A percentile compares a stretch with the other conserved stretches of the same genome.
Evolutionary conservation across 176 grass and related monocot genomes (phyloP).

Genomic region (Zoysia pacifica): DNA sequence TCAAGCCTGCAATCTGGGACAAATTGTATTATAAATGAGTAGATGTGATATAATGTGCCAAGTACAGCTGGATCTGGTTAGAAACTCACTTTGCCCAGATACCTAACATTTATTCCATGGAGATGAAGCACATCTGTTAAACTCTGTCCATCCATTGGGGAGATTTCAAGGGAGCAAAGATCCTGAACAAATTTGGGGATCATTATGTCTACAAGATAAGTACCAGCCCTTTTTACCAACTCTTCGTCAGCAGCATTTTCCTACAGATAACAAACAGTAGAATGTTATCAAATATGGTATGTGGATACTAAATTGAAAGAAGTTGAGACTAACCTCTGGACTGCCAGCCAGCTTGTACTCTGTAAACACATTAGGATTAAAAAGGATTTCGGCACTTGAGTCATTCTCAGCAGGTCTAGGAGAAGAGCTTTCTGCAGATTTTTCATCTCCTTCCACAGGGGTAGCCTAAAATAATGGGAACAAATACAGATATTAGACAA

Average conservation of each 20-base stretch:
- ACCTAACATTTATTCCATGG: conserved; percentile 93
- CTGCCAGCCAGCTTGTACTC: conserved; percentile 88
- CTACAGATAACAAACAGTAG: conserved; percentile 47
- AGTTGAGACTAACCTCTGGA: conserved; percentile 68
- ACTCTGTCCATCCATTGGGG: conserved; percentile 94
- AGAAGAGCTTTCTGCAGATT: conserved; percentile 39
- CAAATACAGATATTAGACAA: conserved; percentile 10
- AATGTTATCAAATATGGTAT: conserved; percentile 27
- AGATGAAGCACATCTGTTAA: conserved; percentile 84
- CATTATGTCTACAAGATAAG: conserved; percentile 72
- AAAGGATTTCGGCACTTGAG: conserved; percentile 59
- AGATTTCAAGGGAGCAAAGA: conserved; percentile 84
- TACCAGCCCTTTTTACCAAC: conserved; percentile 70
- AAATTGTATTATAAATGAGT: conserved; percentile 34
- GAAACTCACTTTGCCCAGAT: conserved; percentile 87
- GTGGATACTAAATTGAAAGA: conserved; percentile 15
- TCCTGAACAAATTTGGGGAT: conserved; percentile 95
- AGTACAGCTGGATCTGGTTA: conserved; percentile 39
- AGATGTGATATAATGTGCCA: conserved; percentile 2
- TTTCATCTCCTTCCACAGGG: conserved; percentile 36
- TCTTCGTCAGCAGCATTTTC: conserved; percentile 83
- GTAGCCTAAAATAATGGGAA: conserved; percentile 42
- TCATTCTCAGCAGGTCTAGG: background rate
- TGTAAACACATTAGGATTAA: conserved; percentile 96
- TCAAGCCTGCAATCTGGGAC: conserved; percentile 76